Evolutionary conservation across 306 rosid genomes (phyloP), one percentile per base, ranked within the genome.

Genomic region (Hippophae tibetana): DNA sequence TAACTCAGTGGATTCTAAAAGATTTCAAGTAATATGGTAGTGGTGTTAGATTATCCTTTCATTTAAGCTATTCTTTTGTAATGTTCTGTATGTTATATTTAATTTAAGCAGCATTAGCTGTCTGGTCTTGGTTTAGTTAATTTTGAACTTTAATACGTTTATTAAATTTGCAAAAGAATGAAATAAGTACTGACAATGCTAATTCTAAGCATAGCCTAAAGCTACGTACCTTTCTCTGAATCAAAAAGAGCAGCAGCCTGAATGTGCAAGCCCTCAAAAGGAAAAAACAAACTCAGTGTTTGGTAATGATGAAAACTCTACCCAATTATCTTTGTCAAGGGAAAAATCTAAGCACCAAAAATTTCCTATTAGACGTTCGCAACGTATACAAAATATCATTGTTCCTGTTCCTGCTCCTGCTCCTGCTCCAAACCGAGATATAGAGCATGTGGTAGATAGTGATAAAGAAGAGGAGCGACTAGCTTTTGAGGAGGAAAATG

Each of bases 351-450:
- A 45, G 52, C 69, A 52, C 52, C 10, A 3, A 38, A 8, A 4
- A 10, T 5, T 57, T 7, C 12, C 8, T 61, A 72, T 73, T 57
- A 79, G 95, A 75, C 83, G 90, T 47, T 89, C 88, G 5, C 46
- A 58, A 7, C 90, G 88, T 44, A 59, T 89, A 43, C 79, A 52
- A 57, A 70, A 77, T 46, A 47, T 65, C 0, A 40, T 42, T 56
- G 43, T 13, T 10, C 54, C 38, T 4, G 3, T 31, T 31, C 38
- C 23, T 18, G 23, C 23, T 18, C 38, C 23, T 18, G 23, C 23
- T 18, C 23, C 56, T 23, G 10, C 71, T 48, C 41, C 26, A 40
- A 70, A 43, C 9, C 58, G 3, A 11, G 65, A 42, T 13, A 26
- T 54, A 31, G 74, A 67, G 57, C 77, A 62, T 40, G 43, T 52